Base-by-base conservation (phyloP, 2,329 filamentous ascomycete genomes). In the Rhynchosporium graminicola region DNA sequence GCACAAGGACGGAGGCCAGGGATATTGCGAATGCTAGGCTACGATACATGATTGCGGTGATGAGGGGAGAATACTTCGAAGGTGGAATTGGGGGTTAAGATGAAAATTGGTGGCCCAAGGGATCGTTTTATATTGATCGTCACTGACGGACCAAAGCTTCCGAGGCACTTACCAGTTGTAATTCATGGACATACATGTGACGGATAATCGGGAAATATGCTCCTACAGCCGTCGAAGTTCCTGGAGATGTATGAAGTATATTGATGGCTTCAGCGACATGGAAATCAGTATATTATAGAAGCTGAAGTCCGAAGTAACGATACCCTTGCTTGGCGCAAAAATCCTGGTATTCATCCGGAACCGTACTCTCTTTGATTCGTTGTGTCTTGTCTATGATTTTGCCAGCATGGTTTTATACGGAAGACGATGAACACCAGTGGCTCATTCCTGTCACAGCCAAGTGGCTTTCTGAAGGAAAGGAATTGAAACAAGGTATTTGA, bases 21-120 rank as follows among this genome's bases (percentile, higher is more conserved):
- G 76, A 74, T 57, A 77, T 74, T 63, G 77, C 74, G 61, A 80
- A 70, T 63, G 76, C 72, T 65, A 79, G 67, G 60, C 70, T 71
- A 64, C 70, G 63, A 63, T 67, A 68, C 65, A 70, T 66, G 20
- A 47, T 70, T 59, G 26, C 52, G 12, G 58, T 26, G 12, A n/a
- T 55, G 29, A 45, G 20, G 10, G 26, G 45, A 15, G 10, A 4
- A 13, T 48, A 38, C 45, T 38, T 10, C 4, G 31, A 61, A 33
- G 29, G n/a, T 50, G 0, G 43, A 28, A 46, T 15, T 52, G 33
- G 40, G 36, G 46, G 10, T n/a, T 57, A 40, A 5, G 31, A 40
- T 38, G 38, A 47, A 13, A 1, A 4, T 8, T 43, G 31, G n/a
- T 33, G 28, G 28, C 4, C 7, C 26, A 10, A 28, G 42, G 43